Base-by-base conservation (phyloP, 148 eudicot species). In the Linanthus parryae region DNA sequence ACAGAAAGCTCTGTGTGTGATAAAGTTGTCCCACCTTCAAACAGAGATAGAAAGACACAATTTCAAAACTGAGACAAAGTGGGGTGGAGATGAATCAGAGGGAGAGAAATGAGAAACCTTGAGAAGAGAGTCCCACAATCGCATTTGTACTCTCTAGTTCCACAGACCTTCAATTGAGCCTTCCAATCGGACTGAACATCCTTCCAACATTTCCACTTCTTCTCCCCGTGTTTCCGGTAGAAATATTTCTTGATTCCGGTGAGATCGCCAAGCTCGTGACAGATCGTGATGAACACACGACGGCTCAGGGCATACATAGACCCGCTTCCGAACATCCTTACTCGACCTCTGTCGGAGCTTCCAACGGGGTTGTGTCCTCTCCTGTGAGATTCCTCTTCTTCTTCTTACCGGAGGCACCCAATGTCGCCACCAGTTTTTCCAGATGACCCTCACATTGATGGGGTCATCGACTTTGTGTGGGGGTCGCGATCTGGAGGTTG, bases 141-240 rank as follows among this genome's bases (percentile, higher is more conserved):
- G 21, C 46, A 42, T 12, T 17, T 15, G 11, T 42, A 17, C 5
- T 42, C 21, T 9, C 21, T 15, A 4, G 46, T 42, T 6, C 46
- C 46, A 17, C 46, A 42, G 3, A 17, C 21, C 46, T 42, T 42
- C 3, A 14, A 2, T 21, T 42, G 21, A 8, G 20, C 20, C 0
- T 42, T 42, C 46, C 5, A 17, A 4, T 42, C 46, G 11, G 46
- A 42, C 11, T 17, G 10, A 11, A 42, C 10, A 17, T 7, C 46
- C 1, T 42, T 42, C 21, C 7, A 8, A 12, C 46, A 42, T 2
- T 15, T 42, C 46, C 46, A 42, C 4, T 15, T 42, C 21, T 42
- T 42, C 46, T 42, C 46, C 7, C 46, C 19, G 22, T 42, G 46
- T 24, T 42, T 42, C 21, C 46, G 46, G 4, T 21, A 15, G 46